phyloP scores from a whole-genome alignment of 2,329 filamentous ascomycete species.

The Sporothrix globosa region DNA sequence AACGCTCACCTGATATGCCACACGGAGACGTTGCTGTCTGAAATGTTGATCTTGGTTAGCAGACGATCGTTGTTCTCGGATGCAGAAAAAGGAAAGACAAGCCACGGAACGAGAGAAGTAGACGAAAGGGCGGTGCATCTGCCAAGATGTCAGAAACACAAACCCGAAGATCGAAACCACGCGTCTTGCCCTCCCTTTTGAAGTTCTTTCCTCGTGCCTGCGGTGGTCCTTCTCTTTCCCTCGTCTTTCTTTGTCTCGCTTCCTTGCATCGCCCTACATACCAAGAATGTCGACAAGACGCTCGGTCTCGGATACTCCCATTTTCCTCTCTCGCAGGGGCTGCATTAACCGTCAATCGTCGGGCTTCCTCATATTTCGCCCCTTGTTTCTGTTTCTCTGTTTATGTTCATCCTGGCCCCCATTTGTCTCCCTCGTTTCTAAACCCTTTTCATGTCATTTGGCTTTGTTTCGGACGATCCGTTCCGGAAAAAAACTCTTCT shows the following conservation, averaged over 20 bases:
- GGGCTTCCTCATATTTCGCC: not conserved
- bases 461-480: conserved; percentile 27
- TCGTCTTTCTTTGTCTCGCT: not conserved
- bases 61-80: not conserved
- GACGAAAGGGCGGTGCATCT: not conserved
- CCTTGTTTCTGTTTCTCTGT: not conserved
- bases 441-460: not conserved
- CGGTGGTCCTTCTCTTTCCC: not conserved
- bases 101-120: not conserved
- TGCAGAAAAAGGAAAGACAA: not conserved
- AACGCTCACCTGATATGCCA: not conserved
- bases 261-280: conserved; percentile 2
- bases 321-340: not conserved
- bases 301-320: not conserved
- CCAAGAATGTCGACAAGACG: not conserved
- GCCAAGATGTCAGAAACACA: not conserved
- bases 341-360: not conserved
- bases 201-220: not conserved
- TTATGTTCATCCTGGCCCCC: not conserved
- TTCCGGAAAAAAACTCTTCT: conserved; percentile 15
- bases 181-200: not conserved
- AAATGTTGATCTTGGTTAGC: conserved; percentile 3
- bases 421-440: conserved; percentile 18
- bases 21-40: not conserved
- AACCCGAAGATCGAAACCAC: conserved; percentile 4